A percentile compares a stretch with the other conserved stretches of the same genome.
Evolutionary conservation across 352 stramenopile species (phyloP).

Genomic region (Pythium apleroticum): DNA sequence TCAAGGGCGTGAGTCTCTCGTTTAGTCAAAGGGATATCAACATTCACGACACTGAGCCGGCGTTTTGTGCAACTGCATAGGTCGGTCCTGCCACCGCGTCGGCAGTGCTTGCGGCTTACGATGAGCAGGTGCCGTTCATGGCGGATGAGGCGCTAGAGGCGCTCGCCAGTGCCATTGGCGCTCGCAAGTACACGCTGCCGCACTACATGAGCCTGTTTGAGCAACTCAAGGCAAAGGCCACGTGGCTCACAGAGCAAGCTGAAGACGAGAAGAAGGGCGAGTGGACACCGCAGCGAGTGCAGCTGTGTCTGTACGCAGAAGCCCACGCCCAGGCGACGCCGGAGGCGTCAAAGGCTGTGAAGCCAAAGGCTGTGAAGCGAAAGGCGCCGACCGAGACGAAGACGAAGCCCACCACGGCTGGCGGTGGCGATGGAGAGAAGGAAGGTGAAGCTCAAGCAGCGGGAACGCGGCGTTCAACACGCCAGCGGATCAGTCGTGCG

Average conservation of each 20-base stretch:
- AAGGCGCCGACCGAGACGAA: conserved; percentile 2
- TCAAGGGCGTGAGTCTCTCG: conserved; percentile 63
- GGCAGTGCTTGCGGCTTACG: conserved; percentile 68
- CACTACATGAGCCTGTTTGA: conserved; percentile 69
- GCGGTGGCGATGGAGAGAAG: background rate
- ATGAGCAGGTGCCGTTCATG: conserved; percentile 74
- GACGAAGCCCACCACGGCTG: background rate
- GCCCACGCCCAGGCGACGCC: conserved; percentile 11
- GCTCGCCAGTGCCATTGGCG: conserved; percentile 59
- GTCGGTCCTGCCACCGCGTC: conserved; percentile 78
- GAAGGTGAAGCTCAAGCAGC: background rate
- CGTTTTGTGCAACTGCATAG: conserved; percentile 27
- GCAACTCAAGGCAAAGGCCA: conserved; percentile 50
- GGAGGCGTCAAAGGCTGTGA: conserved; percentile 7
- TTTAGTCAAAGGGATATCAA: conserved; percentile 1
- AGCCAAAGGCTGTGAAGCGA: conserved; percentile 11
- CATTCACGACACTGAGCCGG: background rate
- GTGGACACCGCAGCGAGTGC: conserved; percentile 70
- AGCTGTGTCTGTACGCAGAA: conserved; percentile 69
- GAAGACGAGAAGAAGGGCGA: conserved; percentile 20
- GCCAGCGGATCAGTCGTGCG: background rate
- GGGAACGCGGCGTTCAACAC: background rate
- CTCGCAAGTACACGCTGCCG: conserved; percentile 75
- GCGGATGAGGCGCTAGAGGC: conserved; percentile 77
- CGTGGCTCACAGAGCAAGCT: conserved; percentile 50